Conservation (phyloP, 2,329 filamentous ascomycete genomes). For the Pseudocercospora vitis region DNA sequence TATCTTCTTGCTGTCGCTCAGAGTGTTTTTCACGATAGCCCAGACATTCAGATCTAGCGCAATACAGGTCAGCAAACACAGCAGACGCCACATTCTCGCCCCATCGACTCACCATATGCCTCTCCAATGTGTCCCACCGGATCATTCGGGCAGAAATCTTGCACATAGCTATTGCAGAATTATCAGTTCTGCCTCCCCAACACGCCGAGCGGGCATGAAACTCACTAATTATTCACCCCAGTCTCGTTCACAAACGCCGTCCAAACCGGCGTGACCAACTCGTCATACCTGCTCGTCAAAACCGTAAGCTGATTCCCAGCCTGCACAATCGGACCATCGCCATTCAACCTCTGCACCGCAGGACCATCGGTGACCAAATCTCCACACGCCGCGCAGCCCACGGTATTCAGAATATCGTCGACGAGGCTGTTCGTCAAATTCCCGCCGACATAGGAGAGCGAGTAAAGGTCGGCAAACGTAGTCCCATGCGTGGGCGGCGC, state of each 20-base stretch:
- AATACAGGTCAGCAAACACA: not conserved
- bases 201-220: too few species aligned
- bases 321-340: conserved; percentile 26
- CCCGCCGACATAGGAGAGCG: conserved; percentile 23
- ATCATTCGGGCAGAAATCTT: conserved; percentile 29
- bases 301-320: conserved; percentile 26
- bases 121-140: conserved; percentile 30
- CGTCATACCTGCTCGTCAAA: conserved; percentile 25
- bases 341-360: conserved; percentile 18
- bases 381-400: conserved; percentile 27
- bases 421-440: conserved; percentile 22
- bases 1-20: conserved; percentile 21
- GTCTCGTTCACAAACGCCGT: conserved; percentile 29
- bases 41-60: conserved; percentile 24
- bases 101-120: conserved; percentile 23
- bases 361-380: conserved; percentile 24
- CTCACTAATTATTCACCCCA: conserved; percentile 24
- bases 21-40: conserved; percentile 25
- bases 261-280: conserved; percentile 28
- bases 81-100: not conserved
- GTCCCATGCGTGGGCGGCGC: conserved; percentile 31
- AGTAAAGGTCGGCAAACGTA: conserved; percentile 24
- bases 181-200: not conserved
- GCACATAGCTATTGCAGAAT: conserved; percentile 18
- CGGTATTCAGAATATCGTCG: conserved; percentile 14